phyloP scores from a whole-genome alignment of 2,329 filamentous ascomycete genomes.

The Verticillium dahliae region DNA sequence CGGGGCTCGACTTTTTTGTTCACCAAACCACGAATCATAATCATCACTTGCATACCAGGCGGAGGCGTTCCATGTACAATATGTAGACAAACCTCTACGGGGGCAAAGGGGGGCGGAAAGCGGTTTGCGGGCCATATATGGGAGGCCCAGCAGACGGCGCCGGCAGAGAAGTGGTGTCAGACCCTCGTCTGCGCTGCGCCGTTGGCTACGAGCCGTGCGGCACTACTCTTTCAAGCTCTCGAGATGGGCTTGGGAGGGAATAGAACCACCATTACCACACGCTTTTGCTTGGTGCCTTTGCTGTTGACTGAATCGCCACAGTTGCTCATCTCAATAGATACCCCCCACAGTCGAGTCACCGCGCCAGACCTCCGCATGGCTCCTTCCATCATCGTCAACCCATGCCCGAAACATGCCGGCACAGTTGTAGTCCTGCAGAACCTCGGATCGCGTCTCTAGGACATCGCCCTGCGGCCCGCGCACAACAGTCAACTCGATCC shows the following conservation, averaged over 20 bases:
- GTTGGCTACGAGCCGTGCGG: background rate
- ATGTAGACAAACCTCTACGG: conserved; percentile 2
- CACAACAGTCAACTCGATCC: conserved; percentile 56
- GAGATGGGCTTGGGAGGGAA: background rate
- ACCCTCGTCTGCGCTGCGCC: background rate
- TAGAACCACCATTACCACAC: background rate
- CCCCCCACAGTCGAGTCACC: background rate
- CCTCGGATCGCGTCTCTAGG: conserved; percentile 35
- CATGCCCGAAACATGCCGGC: conserved; percentile 84
- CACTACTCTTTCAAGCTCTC: background rate
- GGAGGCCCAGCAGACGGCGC: background rate
- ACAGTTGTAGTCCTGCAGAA: conserved; percentile 78
- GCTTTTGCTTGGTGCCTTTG: background rate
- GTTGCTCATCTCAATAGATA: background rate
- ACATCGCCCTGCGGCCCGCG: conserved; percentile 33
- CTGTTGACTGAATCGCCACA: background rate
- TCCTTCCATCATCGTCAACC: conserved; percentile 56
- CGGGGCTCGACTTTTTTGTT: conserved; percentile 3
- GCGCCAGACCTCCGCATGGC: conserved; percentile 5
- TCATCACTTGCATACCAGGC: conserved; percentile 5
- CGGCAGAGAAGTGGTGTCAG: conserved; percentile 1
- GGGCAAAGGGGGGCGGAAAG: background rate
- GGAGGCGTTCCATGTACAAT: conserved; percentile 11
- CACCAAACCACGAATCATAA: conserved; percentile 3
- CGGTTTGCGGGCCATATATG: background rate